Evolutionary conservation across 2,329 filamentous ascomycete species (phyloP), one percentile per base, ranked within the genome.

Genomic region (Nannizziopsis barbatae): DNA sequence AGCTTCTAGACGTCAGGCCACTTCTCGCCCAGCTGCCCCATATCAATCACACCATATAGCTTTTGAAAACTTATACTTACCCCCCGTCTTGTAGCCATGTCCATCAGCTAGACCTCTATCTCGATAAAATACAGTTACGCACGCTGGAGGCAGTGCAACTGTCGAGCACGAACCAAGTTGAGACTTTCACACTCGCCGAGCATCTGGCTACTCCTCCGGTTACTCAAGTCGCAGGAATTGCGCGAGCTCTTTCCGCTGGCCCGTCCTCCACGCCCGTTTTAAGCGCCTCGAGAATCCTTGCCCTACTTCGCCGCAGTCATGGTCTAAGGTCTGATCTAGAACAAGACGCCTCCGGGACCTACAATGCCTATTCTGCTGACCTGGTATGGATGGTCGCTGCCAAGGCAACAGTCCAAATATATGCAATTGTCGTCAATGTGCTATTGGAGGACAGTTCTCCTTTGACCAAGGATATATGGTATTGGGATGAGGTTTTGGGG

Each of bases 381-480:
- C 75, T 95, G 43, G 84, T 94, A 65, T 96, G 92, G 92, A 70
- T 95, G 18, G 72, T 95, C 12, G 77, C 93, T 27, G 86, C 84
- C 66, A 98, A 96, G 65, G 89, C 89, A 3, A 86, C 89, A 0
- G 80, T 89, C n/a, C 90, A 95, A 61, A 81, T 84, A 1, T 93
- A 95, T 60, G 90, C 90, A 3, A 70, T 86, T 42, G 75, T 94
- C 36, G 71, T 95, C 56, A 81, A 81, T 56, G 80, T 78, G 0
- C 74, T 96, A 2, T 68, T 95, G 9, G 83, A 90, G 48, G 84
- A 92, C 58, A 93, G 88, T 9, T 80, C 90, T 9, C 83, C 83
- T 0, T 67, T 98, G 14, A 85, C 81, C 57, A 82, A 95, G 55
- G 88, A 95, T 57, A 82, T 95, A 18, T 89, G 84, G 80, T 96